Conservation (phyloP, 306 rosid genomes). For the Pyrus communis region DNA sequence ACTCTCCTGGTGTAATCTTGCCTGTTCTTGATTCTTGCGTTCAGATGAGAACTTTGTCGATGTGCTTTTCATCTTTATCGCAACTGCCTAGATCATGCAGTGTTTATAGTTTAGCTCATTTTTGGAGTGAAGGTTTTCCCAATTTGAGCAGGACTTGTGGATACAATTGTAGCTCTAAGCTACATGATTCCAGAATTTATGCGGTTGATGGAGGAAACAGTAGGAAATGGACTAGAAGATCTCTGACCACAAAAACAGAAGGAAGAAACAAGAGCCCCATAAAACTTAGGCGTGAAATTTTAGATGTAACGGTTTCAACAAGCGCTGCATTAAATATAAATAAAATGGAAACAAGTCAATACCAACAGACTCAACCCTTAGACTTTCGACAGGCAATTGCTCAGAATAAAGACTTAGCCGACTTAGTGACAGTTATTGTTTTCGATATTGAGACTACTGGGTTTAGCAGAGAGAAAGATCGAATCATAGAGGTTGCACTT, state of each 20-base stretch:
- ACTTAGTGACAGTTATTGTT: slow-evolving; percentile 48
- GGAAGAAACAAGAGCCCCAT: slow-evolving; percentile 33
- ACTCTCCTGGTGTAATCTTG: slow-evolving; percentile 7
- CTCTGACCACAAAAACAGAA: slow-evolving; percentile 59
- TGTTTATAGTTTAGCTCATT: slow-evolving; percentile 43
- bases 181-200: slow-evolving; percentile 33
- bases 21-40: slow-evolving; percentile 14
- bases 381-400: slow-evolving; percentile 42
- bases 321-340: slow-evolving; percentile 39
- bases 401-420: slow-evolving; percentile 50
- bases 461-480: slow-evolving; percentile 36
- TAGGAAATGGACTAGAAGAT: slow-evolving; percentile 68
- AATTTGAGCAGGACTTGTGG: slow-evolving; percentile 31
- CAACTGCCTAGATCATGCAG: slow-evolving; percentile 57
- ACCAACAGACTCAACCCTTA: slow-evolving; percentile 39
- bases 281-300: slow-evolving; percentile 42
- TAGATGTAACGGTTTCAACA: slow-evolving; percentile 42
- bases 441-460: slow-evolving; percentile 88
- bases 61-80: slow-evolving; percentile 56
- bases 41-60: slow-evolving; percentile 56
- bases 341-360: slow-evolving; percentile 40
- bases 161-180: slow-evolving; percentile 36
- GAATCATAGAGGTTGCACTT: slow-evolving; percentile 75
- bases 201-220: slow-evolving; percentile 49
- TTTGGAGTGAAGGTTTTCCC: slow-evolving; percentile 51